phyloP scores from a whole-genome alignment of 2,329 filamentous ascomycete species.

The Apiospora aurea region DNA sequence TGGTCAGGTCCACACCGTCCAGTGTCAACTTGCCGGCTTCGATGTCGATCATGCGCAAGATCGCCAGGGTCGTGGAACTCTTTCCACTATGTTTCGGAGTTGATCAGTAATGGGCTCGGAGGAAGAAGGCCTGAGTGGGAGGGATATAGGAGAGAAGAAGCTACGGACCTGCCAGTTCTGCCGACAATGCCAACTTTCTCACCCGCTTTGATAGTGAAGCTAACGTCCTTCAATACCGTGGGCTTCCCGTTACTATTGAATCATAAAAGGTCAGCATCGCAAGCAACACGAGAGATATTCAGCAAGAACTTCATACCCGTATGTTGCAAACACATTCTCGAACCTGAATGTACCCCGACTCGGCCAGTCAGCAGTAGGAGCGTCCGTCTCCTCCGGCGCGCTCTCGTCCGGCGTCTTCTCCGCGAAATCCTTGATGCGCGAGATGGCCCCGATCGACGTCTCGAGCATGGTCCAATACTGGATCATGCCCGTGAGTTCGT shows the following conservation, averaged over 20 bases:
- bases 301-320: constrained; percentile 18
- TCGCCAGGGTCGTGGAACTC: constrained; percentile 28
- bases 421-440: constrained; percentile 28
- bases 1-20: constrained; percentile 29
- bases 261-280: not conserved
- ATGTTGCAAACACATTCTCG: constrained; percentile 26
- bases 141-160: not conserved
- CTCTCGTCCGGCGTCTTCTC: constrained; percentile 28
- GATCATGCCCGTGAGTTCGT: constrained; percentile 27
- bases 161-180: constrained; percentile 29
- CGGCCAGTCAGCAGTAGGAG: constrained; percentile 24
- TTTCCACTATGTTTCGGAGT: constrained; percentile 30
- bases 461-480: constrained; percentile 28
- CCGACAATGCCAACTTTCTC: constrained; percentile 28
- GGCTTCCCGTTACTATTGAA: constrained; percentile 16
- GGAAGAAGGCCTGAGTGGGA: not conserved
- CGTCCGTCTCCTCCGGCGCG: not conserved
- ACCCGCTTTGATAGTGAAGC: constrained; percentile 26
- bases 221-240: constrained; percentile 26
- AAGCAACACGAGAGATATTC: not conserved
- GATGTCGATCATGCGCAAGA: constrained; percentile 28
- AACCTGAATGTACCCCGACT: constrained; percentile 24
- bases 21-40: constrained; percentile 26
- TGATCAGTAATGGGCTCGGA: not conserved
- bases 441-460: constrained; percentile 27